These are phyloP conservation scores for Picea mariana DNA, from an alignment of 83 land plant species.

Conservation along the genomic window DNA sequence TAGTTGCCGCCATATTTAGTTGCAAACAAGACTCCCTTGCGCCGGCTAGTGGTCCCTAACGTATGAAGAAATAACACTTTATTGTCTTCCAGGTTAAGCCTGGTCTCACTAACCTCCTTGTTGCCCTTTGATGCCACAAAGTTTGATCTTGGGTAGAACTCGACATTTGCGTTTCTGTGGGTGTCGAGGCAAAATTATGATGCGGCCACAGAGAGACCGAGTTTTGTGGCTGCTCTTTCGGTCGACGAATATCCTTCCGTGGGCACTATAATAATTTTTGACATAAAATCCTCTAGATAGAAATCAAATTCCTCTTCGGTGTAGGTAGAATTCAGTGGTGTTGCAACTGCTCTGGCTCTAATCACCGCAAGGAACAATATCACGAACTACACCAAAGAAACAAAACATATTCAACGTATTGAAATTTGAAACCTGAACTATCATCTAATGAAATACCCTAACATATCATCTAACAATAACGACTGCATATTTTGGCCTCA, in stretches of 20 bases:
- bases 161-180: neutral
- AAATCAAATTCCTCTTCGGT: too few relatives aligned
- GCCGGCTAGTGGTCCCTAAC: conserved; percentile 92
- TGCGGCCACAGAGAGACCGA: conserved; percentile 52
- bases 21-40: conserved; percentile 41
- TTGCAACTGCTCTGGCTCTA: conserved; percentile 56
- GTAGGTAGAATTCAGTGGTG: conserved; percentile 74
- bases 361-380: conserved; percentile 69
- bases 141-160: conserved; percentile 18
- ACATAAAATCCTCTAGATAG: conserved; percentile 37
- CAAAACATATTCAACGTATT: too few relatives aligned
- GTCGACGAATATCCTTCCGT: conserved; percentile 42
- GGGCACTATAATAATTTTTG: conserved; percentile 61
- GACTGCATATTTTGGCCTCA: too few relatives aligned
- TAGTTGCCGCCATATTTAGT: conserved; percentile 78
- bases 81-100: conserved; percentile 27
- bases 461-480: too few relatives aligned
- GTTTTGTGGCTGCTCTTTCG: conserved; percentile 75
- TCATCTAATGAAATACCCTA: too few relatives aligned
- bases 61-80: conserved; percentile 91
- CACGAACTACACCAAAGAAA: conserved; percentile 44
- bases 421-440: too few relatives aligned
- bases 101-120: neutral
- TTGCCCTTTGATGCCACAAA: neutral
- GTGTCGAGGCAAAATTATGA: conserved; percentile 22